Conservation (phyloP, 257 asterid genomes). For the Fraxinus americana region DNA sequence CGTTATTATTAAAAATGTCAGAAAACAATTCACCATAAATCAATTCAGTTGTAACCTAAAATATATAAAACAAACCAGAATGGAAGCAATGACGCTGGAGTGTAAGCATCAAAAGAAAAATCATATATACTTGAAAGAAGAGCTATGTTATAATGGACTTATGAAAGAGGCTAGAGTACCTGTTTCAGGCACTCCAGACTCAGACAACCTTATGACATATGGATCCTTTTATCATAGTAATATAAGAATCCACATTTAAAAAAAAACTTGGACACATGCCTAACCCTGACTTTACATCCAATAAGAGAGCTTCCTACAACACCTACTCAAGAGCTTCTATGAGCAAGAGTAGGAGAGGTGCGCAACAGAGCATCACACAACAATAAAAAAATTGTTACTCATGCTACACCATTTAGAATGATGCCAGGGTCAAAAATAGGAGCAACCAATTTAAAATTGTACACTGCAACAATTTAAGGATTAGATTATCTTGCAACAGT, state of each 20-base stretch:
- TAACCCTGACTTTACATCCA: background rate
- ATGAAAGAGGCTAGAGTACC: background rate
- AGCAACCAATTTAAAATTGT: background rate
- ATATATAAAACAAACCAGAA: background rate
- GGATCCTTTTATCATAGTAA: background rate
- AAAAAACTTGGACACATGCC: background rate
- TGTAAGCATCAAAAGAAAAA: background rate
- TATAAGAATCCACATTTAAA: background rate
- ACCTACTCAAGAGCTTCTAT: background rate
- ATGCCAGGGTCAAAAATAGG: background rate
- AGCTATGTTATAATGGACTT: background rate
- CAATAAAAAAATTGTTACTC: background rate
- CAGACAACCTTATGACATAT: background rate
- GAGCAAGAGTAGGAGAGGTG: background rate
- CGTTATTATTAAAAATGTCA: background rate
- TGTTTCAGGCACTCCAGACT: background rate
- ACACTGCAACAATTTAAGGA: background rate
- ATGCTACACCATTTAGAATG: background rate
- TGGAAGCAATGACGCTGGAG: background rate
- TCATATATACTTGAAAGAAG: background rate
- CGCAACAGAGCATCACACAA: background rate
- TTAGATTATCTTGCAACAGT: background rate
- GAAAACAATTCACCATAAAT: background rate
- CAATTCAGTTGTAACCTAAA: background rate
- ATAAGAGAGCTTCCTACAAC: background rate